Base-by-base conservation (phyloP, 106 monocot species). In the Allium sativum region DNA sequence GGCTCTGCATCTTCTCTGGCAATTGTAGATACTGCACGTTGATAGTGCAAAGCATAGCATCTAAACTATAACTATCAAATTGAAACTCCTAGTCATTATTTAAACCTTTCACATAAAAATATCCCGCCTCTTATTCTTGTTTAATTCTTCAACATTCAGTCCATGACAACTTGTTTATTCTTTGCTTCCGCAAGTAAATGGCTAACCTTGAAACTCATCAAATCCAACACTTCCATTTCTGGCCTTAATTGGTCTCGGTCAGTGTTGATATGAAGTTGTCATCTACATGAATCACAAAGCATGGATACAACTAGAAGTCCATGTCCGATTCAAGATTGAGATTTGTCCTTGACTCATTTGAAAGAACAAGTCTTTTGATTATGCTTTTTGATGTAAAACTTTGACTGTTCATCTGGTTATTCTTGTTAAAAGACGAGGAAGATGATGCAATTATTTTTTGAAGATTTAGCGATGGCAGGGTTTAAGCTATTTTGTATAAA, bases 151-250 rank as follows among this genome's bases (percentile, higher is more conserved):
- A 1, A 82, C 82, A 59, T 91, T 91, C 40, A 91, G 73, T 0
- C 90, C 86, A 56, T 91, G 90, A 86, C 86, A 11, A 86, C 90
- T 12, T 75, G 57, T 67, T 55, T 48, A 50, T 73, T 80, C 61
- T 50, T 16, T 40, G 75, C 67, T 53, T 85, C 85, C 42, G 59
- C 56, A 17, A 80, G 90, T 46, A 91, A 67, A 65, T 91, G 90
- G 73, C 90, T 91, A n/a, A 91, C 86, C 90, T 86, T 86, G 6
- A 86, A 91, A 79, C 86, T 86, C 91, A 92, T 92, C 13, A 92
- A 58, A 68, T 86, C 86, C 8, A 92, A 66, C 19, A 92, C 65
- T 40, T 76, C 81, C 62, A 19, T 59, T 12, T 68, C 91, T 3
- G 66, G 48, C 6, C 45, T 21, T 45, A 92, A 21, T 21, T 81